Percentiles rank a stretch among this genome's conserved stretches.
Evolutionary conservation across 495 filamentous ascomycete species (phyloP).

Genomic region (Xylaria venustula): DNA sequence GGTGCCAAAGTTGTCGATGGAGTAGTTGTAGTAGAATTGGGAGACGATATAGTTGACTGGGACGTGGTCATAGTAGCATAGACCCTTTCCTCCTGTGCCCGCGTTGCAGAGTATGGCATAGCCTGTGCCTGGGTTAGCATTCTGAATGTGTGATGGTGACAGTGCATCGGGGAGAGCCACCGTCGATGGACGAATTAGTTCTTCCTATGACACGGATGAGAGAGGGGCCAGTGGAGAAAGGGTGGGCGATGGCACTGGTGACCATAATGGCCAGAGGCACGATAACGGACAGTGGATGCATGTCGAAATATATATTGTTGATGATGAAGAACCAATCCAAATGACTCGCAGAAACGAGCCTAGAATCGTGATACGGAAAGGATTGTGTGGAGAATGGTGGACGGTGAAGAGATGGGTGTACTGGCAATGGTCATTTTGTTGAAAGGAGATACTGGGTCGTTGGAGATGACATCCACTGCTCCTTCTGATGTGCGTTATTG

Average conservation of each 20-base stretch:
- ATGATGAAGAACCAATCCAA: background rate
- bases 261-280: background rate
- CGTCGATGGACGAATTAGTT: background rate
- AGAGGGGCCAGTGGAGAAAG: background rate
- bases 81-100: background rate
- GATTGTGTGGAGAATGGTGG: background rate
- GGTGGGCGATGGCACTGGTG: background rate
- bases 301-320: background rate
- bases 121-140: background rate
- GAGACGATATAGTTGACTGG: background rate
- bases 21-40: slow-evolving; percentile 22
- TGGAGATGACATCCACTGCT: background rate
- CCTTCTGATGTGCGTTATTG: background rate
- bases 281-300: background rate
- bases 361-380: background rate
- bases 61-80: background rate
- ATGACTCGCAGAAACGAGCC: background rate
- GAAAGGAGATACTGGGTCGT: background rate
- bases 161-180: background rate
- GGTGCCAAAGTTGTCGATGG: background rate
- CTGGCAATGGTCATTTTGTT: background rate
- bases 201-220: background rate
- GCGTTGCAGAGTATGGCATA: background rate
- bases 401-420: background rate
- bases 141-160: background rate